Percentiles rank a stretch among this genome's conserved stretches.
Conservation (phyloP, 2,329 filamentous ascomycete species). For the Aspergillus sp. region DNA sequence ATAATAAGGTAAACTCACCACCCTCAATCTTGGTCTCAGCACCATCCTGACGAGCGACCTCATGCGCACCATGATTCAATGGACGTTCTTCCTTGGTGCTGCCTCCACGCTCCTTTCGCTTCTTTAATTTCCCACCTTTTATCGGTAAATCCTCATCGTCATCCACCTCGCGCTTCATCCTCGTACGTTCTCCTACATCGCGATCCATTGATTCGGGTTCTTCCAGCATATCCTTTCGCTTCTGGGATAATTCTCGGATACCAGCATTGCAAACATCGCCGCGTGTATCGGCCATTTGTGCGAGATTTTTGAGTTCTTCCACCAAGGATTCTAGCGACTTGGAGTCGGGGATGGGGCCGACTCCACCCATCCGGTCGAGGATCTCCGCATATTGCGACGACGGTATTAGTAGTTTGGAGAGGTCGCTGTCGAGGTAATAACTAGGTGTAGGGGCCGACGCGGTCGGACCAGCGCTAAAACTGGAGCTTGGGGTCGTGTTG, state of each 20-base stretch:
- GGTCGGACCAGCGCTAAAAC: slow-evolving; percentile 40
- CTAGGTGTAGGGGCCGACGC: slow-evolving; percentile 34
- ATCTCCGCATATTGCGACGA: slow-evolving; percentile 52
- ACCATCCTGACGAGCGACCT: slow-evolving; percentile 58
- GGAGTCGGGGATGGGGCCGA: slow-evolving; percentile 42
- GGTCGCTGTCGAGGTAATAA: slow-evolving; percentile 48
- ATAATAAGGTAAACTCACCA: slow-evolving; percentile 27
- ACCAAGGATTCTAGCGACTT: slow-evolving; percentile 45
- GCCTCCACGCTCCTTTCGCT: slow-evolving; percentile 62
- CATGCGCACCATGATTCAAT: slow-evolving; percentile 56
- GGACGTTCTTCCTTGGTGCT: slow-evolving; percentile 55
- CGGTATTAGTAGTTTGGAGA: slow-evolving; percentile 42
- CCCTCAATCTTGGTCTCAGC: slow-evolving; percentile 52
- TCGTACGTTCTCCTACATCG: slow-evolving; percentile 44
- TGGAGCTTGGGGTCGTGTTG: slow-evolving; percentile 57
- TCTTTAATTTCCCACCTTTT: slow-evolving; percentile 63
- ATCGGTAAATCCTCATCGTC: slow-evolving; percentile 42
- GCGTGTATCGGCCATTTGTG: slow-evolving; percentile 51
- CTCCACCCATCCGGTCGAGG: slow-evolving; percentile 48
- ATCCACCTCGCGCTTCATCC: slow-evolving; percentile 40
- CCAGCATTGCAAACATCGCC: slow-evolving; percentile 53
- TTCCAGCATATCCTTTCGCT: slow-evolving; percentile 51
- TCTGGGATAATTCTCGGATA: slow-evolving; percentile 53
- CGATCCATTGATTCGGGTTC: slow-evolving; percentile 43
- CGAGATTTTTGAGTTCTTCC: slow-evolving; percentile 49